Percentiles rank a stretch among this genome's conserved stretches.
phyloP scores from a whole-genome alignment of 441 rosid species.

The Gossypium laxum region DNA sequence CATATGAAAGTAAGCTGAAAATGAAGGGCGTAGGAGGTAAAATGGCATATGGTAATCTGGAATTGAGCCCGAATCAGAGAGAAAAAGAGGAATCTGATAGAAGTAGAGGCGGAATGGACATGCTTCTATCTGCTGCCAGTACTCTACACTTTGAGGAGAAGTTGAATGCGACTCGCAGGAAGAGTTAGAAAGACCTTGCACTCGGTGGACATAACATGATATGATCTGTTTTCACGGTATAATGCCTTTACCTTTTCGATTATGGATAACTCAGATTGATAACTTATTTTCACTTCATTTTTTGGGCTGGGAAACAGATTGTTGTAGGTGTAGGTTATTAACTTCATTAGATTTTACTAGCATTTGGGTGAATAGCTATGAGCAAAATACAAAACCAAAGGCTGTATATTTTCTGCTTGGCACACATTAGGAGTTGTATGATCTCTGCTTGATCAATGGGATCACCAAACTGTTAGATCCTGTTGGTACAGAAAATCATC shows the following conservation, averaged over 20 bases:
- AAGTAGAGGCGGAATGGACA: conserved; percentile 56
- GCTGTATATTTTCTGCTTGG: conserved; percentile 22
- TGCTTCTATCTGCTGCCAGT: conserved; percentile 66
- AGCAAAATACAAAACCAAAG: conserved; percentile 9
- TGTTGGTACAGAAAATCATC: conserved; percentile 3
- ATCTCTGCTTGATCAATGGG: conserved; percentile 7
- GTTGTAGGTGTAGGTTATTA: conserved; percentile 23
- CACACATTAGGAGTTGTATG: neutral
- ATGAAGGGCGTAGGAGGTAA: conserved; percentile 16
- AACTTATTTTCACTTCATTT: conserved; percentile 17
- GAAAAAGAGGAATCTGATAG: conserved; percentile 27
- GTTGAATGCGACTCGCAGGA: conserved; percentile 22
- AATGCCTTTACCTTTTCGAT: conserved; percentile 9
- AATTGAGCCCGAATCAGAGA: conserved; percentile 20
- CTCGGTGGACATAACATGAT: neutral
- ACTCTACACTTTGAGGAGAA: conserved; percentile 45
- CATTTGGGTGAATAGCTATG: conserved; percentile 18
- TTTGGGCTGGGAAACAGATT: conserved; percentile 11
- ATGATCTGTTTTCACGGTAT: neutral
- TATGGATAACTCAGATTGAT: conserved; percentile 1
- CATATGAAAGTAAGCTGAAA: conserved; percentile 25
- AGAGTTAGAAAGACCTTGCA: conserved; percentile 12
- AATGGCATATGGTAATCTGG: conserved; percentile 12
- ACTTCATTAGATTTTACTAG: conserved; percentile 23
- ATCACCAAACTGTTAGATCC: neutral